Evolutionary conservation across 352 stramenopile species (phyloP).

Genomic region (Pythium aquatile): DNA sequence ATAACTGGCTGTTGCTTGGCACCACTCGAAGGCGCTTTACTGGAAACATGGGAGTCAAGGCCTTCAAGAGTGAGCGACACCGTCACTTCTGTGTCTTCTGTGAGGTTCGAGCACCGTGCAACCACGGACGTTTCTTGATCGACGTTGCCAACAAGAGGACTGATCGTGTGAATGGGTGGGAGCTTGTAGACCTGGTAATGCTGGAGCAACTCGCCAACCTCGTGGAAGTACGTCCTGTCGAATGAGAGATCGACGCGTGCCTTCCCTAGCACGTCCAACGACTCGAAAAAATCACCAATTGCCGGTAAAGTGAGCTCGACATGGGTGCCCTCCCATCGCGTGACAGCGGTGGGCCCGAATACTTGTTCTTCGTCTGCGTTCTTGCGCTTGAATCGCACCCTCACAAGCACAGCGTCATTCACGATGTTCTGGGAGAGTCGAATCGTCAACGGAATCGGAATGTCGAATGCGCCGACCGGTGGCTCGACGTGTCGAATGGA

Average conservation of each 20-base stretch:
- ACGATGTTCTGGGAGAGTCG: constrained; percentile 42
- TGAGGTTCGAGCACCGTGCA: constrained; percentile 40
- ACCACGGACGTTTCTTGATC: constrained; percentile 51
- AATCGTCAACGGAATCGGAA: constrained; percentile 44
- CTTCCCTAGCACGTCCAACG: constrained; percentile 31
- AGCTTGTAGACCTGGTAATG: constrained; percentile 65
- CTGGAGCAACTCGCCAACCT: constrained; percentile 42
- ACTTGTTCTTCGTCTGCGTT: constrained; percentile 12
- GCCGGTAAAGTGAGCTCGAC: constrained; percentile 49
- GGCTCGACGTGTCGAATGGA: constrained; percentile 47
- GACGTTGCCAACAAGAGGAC: constrained; percentile 43
- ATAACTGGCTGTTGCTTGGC: constrained; percentile 8
- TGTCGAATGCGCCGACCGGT: constrained; percentile 51
- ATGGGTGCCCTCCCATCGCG: constrained; percentile 35
- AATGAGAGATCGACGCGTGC: constrained; percentile 55
- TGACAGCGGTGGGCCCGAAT: constrained; percentile 43
- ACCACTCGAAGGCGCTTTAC: background rate
- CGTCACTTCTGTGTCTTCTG: constrained; percentile 39
- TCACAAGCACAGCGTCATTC: constrained; percentile 44
- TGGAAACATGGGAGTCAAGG: background rate
- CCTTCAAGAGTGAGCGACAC: constrained; percentile 24
- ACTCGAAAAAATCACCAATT: constrained; percentile 33
- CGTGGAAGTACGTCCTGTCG: constrained; percentile 46
- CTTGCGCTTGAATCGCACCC: constrained; percentile 38
- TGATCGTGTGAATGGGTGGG: constrained; percentile 43